Conservation (phyloP, 2,329 filamentous ascomycete genomes). For the Calycina marina region DNA sequence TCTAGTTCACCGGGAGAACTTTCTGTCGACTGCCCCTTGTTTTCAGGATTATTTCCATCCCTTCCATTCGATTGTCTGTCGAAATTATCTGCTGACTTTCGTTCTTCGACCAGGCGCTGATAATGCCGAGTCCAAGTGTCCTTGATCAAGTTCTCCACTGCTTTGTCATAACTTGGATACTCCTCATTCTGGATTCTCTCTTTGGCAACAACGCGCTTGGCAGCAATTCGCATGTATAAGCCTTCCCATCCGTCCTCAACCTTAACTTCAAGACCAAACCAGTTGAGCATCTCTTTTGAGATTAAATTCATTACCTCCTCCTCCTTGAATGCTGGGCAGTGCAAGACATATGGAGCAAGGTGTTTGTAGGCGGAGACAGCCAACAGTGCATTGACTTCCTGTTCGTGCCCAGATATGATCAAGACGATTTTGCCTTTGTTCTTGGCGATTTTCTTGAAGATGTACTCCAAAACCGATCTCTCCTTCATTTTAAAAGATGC, state of each 20-base stretch:
- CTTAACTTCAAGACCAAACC: conserved; percentile 39
- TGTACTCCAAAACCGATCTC: conserved; percentile 49
- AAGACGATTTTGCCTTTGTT: conserved; percentile 55
- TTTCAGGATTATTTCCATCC: too few species aligned
- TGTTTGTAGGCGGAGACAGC: conserved; percentile 60
- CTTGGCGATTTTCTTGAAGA: conserved; percentile 62
- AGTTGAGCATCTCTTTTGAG: conserved; percentile 34
- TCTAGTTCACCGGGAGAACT: too few species aligned
- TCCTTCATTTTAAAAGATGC: conserved; percentile 43
- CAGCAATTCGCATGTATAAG: conserved; percentile 48
- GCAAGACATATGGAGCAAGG: conserved; percentile 49
- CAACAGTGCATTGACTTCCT: conserved; percentile 59
- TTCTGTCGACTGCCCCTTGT: too few species aligned
- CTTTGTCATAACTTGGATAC: conserved; percentile 60
- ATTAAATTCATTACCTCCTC: conserved; percentile 49
- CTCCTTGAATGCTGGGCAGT: conserved; percentile 57
- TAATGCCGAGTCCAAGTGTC: conserved; percentile 44
- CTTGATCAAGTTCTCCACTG: conserved; percentile 46
- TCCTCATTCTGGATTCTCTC: conserved; percentile 39
- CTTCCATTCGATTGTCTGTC: too few species aligned
- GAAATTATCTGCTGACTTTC: too few species aligned
- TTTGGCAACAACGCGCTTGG: conserved; percentile 43
- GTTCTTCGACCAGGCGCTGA: conserved; percentile 34
- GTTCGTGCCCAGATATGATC: conserved; percentile 57
- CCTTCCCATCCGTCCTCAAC: conserved; percentile 43